Evolutionary conservation across 2,329 filamentous ascomycete genomes (phyloP).

Genomic region (Camillea tinctor): DNA sequence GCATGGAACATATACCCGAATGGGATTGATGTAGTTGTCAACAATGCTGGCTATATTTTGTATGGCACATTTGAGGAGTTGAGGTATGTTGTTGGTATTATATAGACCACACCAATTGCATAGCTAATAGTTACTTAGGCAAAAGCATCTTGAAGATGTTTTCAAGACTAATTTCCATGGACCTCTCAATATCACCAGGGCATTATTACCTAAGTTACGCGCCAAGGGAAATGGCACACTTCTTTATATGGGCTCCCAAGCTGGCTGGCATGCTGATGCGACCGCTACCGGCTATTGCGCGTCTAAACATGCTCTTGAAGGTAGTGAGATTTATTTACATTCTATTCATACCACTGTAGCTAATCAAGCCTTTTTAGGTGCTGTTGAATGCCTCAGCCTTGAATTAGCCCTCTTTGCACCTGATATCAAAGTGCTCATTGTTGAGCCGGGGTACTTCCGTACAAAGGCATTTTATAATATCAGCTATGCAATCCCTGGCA

Average conservation of each 20-base stretch:
- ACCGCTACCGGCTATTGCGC: slow-evolving; percentile 15
- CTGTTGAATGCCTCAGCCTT: slow-evolving; percentile 4
- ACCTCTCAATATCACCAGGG: slow-evolving; percentile 32
- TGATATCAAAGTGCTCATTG: slow-evolving; percentile 33
- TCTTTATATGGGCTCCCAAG: slow-evolving; percentile 32
- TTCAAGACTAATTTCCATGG: slow-evolving; percentile 35
- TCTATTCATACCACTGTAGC: neutral
- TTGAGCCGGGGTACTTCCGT: slow-evolving; percentile 41
- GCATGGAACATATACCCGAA: slow-evolving; percentile 23
- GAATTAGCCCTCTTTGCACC: slow-evolving; percentile 15
- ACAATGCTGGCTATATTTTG: slow-evolving; percentile 38
- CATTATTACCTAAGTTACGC: slow-evolving; percentile 30
- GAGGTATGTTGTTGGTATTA: slow-evolving; percentile 11
- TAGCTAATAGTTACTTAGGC: neutral
- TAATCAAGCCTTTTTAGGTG: neutral
- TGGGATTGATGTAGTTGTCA: slow-evolving; percentile 38
- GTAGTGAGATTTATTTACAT: neutral
- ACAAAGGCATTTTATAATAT: slow-evolving; percentile 34
- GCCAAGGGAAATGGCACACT: slow-evolving; percentile 26
- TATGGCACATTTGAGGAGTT: slow-evolving; percentile 30
- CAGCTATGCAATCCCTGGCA: slow-evolving; percentile 13
- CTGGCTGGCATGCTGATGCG: slow-evolving; percentile 29
- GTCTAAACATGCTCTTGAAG: slow-evolving; percentile 12
- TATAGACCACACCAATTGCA: too few species aligned
- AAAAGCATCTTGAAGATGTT: slow-evolving; percentile 14